Percentiles rank a stretch among this genome's conserved stretches.
phyloP scores from a whole-genome alignment of 73 alveolate genomes.

The Paramecium octaurelia region DNA sequence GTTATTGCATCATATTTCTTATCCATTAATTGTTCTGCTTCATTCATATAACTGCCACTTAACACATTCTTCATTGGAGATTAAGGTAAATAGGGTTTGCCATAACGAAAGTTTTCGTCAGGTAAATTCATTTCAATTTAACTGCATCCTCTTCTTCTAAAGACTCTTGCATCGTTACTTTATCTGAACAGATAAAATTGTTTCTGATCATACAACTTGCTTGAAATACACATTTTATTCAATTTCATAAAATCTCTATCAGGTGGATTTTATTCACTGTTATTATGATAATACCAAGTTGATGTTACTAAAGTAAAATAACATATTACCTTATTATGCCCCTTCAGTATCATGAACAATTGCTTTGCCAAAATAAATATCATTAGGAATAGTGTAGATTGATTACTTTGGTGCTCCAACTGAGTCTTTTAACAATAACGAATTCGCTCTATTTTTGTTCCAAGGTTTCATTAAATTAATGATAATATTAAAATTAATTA shows the following conservation, averaged over 20 bases:
- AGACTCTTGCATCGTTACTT: constrained; percentile 7
- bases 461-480: constrained; percentile 25
- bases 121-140: not conserved
- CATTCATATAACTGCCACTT: constrained; percentile 34
- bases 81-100: constrained; percentile 66
- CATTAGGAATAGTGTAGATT: constrained; percentile 77
- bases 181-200: not conserved
- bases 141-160: not conserved
- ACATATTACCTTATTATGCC: constrained; percentile 59
- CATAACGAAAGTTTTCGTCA: constrained; percentile 58
- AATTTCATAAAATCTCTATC: constrained; percentile 76
- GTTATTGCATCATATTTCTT: not conserved
- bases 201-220: constrained; percentile 55
- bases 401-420: constrained; percentile 85
- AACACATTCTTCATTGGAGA: constrained; percentile 75
- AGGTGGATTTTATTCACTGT: constrained; percentile 61
- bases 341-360: constrained; percentile 81
- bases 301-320: constrained; percentile 43
- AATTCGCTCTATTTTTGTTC: constrained; percentile 58
- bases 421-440: constrained; percentile 78
- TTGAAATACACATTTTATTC: constrained; percentile 70
- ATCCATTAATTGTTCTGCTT: constrained; percentile 42
- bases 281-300: constrained; percentile 74
- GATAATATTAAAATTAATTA: not conserved
- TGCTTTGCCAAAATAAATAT: constrained; percentile 79